These are phyloP conservation scores for Pyrenophora tritici-repentis DNA, from an alignment of 2,329 filamentous ascomycete species.

Conservation along the genomic window DNA sequence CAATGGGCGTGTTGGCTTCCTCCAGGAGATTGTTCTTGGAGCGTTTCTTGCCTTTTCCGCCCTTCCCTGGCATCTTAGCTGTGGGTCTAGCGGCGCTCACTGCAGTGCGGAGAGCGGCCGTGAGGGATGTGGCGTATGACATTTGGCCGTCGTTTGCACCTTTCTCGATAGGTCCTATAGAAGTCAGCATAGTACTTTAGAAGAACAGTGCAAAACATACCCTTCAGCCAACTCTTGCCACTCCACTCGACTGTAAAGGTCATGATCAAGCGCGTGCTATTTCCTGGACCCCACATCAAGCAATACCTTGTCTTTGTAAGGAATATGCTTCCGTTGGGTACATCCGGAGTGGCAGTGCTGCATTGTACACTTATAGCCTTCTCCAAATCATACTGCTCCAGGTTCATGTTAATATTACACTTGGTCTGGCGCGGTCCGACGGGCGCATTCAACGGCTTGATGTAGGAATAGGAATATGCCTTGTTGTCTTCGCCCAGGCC, in stretches of 20 bases:
- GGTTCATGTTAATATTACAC: slow-evolving; percentile 81
- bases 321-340: slow-evolving; percentile 92
- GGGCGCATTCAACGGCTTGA: slow-evolving; percentile 81
- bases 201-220: slow-evolving; percentile 54
- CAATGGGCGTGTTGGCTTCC: slow-evolving; percentile 47
- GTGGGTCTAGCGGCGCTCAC: slow-evolving; percentile 67
- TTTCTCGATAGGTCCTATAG: slow-evolving; percentile 87
- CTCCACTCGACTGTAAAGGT: slow-evolving; percentile 95
- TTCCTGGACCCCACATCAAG: slow-evolving; percentile 86
- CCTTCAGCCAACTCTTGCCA: slow-evolving; percentile 97
- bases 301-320: slow-evolving; percentile 93
- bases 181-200: slow-evolving; percentile 13
- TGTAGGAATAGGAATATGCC: slow-evolving; percentile 78
- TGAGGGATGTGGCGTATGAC: slow-evolving; percentile 79
- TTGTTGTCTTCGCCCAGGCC: slow-evolving; percentile 77
- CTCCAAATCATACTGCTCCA: slow-evolving; percentile 87
- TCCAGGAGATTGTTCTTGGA: slow-evolving; percentile 60
- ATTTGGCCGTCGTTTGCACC: slow-evolving; percentile 89
- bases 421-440: slow-evolving; percentile 95
- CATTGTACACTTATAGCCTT: slow-evolving; percentile 83
- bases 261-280: slow-evolving; percentile 81
- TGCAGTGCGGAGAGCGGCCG: slow-evolving; percentile 73
- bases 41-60: slow-evolving; percentile 57
- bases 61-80: slow-evolving; percentile 55
- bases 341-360: slow-evolving; percentile 88